Conservation (phyloP, 202 grass and related monocot genomes). For the Eragrostis tef region DNA sequence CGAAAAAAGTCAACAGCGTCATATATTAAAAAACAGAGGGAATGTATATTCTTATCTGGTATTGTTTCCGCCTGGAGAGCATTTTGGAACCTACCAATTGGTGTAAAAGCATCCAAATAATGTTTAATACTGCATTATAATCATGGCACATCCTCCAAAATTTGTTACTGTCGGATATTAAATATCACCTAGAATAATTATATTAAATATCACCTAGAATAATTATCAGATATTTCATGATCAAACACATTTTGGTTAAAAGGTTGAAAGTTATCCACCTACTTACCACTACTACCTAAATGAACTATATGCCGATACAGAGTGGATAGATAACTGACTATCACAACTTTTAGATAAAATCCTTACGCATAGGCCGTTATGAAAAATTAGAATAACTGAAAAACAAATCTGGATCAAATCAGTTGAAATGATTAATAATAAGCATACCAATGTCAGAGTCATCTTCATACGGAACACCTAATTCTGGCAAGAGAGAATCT, state of each 20-base stretch:
- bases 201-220: not conserved
- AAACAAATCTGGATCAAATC: not conserved
- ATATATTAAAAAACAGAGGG: too few relatives aligned
- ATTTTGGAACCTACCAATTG: not conserved
- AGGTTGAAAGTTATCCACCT: not conserved
- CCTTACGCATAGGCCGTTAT: not conserved
- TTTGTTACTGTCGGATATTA: not conserved
- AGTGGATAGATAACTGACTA: not conserved
- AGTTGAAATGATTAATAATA: slow-evolving; percentile 19
- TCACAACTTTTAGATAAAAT: not conserved
- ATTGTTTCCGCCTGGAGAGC: not conserved
- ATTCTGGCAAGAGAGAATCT: slow-evolving; percentile 66
- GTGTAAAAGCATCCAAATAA: not conserved
- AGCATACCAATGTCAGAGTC: slow-evolving; percentile 60
- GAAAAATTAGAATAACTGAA: not conserved
- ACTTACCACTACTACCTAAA: not conserved
- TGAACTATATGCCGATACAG: not conserved
- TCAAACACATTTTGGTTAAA: not conserved
- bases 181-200: not conserved
- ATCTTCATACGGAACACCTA: slow-evolving; percentile 56
- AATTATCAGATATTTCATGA: not conserved
- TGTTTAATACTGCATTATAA: not conserved
- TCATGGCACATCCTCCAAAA: not conserved
- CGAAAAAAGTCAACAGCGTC: too few relatives aligned
- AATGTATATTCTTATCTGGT: not conserved